Conservation (phyloP, 306 rosid species). For the Trifolium subterraneum region DNA sequence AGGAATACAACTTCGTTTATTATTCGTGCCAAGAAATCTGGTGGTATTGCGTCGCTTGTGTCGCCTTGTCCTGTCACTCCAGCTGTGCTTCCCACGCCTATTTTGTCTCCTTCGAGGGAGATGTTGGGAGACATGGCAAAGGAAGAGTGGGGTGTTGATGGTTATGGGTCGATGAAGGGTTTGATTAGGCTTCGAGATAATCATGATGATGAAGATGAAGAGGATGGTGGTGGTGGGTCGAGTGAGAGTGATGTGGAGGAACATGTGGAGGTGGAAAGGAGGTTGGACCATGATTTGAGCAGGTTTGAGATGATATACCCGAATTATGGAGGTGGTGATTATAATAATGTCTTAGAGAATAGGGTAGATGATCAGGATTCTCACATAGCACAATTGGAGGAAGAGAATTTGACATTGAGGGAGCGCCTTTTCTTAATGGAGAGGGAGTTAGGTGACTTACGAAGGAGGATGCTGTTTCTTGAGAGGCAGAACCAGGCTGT, state of each 20-base stretch:
- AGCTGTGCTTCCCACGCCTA: conserved; percentile 86
- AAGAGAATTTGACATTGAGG: conserved; percentile 88
- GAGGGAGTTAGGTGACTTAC: conserved; percentile 74
- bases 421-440: conserved; percentile 90
- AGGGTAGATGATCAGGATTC: conserved; percentile 96
- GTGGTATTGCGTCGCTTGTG: conserved; percentile 87
- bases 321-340: conserved; percentile 73
- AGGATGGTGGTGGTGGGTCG: conserved; percentile 67
- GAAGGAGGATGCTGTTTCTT: conserved; percentile 74
- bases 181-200: conserved; percentile 78
- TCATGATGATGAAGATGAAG: conserved; percentile 59
- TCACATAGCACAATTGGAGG: conserved; percentile 89
- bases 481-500: conserved; percentile 52
- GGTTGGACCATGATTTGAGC: conserved; percentile 93
- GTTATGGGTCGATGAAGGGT: conserved; percentile 97
- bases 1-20: conserved; percentile 90
- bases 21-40: conserved; percentile 85
- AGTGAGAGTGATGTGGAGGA: conserved; percentile 91
- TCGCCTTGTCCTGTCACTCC: conserved; percentile 94
- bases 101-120: conserved; percentile 86
- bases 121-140: conserved; percentile 87
- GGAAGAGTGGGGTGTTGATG: conserved; percentile 98
- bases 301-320: conserved; percentile 91
- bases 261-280: conserved; percentile 89
- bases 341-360: conserved; percentile 79